Conservation (phyloP, 257 asterid genomes). For the Striga asiatica region DNA sequence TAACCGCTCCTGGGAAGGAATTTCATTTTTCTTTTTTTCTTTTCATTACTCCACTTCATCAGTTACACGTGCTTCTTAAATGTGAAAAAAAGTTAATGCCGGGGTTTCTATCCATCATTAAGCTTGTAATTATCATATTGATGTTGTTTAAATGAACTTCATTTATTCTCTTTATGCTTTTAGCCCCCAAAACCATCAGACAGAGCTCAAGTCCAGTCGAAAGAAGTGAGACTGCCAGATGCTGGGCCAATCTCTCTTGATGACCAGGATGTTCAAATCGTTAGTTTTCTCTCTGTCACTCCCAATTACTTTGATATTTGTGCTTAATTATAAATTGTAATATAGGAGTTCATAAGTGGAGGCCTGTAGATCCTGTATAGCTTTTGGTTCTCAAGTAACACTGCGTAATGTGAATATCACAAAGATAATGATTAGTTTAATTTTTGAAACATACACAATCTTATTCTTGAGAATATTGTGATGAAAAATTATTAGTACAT, state of each 20-base stretch:
- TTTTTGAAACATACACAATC: neutral
- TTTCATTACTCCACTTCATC: neutral
- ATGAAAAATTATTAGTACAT: no score
- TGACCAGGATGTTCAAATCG: conserved; percentile 85
- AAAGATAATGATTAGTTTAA: neutral
- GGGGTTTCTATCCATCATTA: neutral
- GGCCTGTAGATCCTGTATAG: conserved; percentile 9
- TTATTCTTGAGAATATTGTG: no score
- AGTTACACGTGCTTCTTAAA: neutral
- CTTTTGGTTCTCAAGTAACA: neutral
- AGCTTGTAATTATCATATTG: neutral
- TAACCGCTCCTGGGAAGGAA: conserved; percentile 5
- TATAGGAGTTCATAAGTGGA: neutral
- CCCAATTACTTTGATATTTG: neutral
- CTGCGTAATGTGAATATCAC: neutral
- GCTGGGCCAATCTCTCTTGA: conserved; percentile 66
- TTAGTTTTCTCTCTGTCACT: conserved; percentile 29
- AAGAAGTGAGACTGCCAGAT: conserved; percentile 77
- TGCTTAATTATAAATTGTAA: conserved; percentile 4
- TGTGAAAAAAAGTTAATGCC: neutral
- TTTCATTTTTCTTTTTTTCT: neutral
- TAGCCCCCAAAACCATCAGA: conserved; percentile 83
- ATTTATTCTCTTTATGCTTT: conserved; percentile 6
- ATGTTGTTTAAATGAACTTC: conserved; percentile 1
- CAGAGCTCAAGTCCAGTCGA: conserved; percentile 76